Evolutionary conservation across 345 rosid genomes (phyloP).

Genomic region (Moricandia arvensis): DNA sequence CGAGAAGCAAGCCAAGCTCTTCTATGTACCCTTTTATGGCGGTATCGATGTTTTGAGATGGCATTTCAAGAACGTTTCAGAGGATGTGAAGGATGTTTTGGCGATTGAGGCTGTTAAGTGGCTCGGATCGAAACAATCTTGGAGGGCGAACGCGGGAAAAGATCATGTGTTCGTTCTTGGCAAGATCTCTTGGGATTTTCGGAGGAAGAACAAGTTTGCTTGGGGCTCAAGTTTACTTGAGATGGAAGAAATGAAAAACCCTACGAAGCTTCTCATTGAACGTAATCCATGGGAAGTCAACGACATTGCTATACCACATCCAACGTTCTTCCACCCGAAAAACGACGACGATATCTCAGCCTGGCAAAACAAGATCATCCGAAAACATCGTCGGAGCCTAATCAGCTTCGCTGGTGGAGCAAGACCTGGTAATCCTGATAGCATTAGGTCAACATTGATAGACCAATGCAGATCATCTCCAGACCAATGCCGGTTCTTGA

Average conservation of each 20-base stretch:
- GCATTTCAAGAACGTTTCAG: conserved; percentile 84
- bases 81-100: conserved; percentile 61
- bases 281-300: conserved; percentile 84
- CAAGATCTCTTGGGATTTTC: conserved; percentile 88
- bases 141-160: conserved; percentile 56
- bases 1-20: conserved; percentile 64
- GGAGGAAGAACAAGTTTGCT: conserved; percentile 47
- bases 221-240: conserved; percentile 79
- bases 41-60: conserved; percentile 81
- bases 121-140: conserved; percentile 57
- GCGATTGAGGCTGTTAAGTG: conserved; percentile 61
- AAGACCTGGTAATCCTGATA: conserved; percentile 54
- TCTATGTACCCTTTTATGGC: conserved; percentile 78
- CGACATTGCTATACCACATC: conserved; percentile 82
- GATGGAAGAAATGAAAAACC: conserved; percentile 72
- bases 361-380: conserved; percentile 66
- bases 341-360: conserved; percentile 56
- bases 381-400: conserved; percentile 42
- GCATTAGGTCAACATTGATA: conserved; percentile 60
- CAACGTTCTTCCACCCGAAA: conserved; percentile 76
- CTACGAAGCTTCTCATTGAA: conserved; percentile 76
- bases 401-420: conserved; percentile 72
- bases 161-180: conserved; percentile 92
- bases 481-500: conserved; percentile 48
- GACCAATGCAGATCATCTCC: conserved; percentile 50